Conservation (phyloP, 176 grass and related monocot species). For the Carex pumila region DNA sequence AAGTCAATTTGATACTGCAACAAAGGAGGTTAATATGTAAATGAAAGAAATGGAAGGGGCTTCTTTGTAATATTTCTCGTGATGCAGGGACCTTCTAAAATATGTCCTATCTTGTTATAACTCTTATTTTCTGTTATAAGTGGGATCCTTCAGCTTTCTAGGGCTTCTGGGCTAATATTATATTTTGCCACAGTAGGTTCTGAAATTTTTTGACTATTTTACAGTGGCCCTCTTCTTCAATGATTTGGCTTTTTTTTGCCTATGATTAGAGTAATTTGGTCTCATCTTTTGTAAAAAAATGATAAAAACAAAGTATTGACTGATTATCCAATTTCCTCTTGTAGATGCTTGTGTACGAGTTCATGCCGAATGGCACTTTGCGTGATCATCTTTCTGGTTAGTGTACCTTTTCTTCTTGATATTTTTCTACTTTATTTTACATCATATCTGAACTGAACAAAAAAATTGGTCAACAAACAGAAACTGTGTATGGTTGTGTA, state of each 20-base stretch:
- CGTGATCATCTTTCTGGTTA: constrained; percentile 79
- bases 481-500: background rate
- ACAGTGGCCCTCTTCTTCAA: background rate
- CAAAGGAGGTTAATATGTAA: background rate
- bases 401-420: constrained; percentile 18
- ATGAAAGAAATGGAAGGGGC: background rate
- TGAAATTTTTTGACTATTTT: background rate
- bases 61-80: background rate
- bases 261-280: background rate
- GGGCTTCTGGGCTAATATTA: background rate
- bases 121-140: background rate
- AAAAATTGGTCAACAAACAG: background rate
- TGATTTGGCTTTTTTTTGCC: background rate
- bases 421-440: constrained; percentile 3
- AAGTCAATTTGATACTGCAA: background rate
- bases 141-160: background rate
- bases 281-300: background rate
- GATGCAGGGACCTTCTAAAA: background rate
- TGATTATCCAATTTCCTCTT: constrained; percentile 27
- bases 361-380: constrained; percentile 88
- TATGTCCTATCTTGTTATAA: background rate
- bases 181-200: background rate
- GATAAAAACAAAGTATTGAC: background rate
- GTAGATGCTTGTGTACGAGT: constrained; percentile 98
- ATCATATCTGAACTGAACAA: background rate